Percentiles rank a stretch among this genome's conserved stretches.
Conservation (phyloP, 805 yeast genomes). For the Sugiyamaella lignohabitans region DNA sequence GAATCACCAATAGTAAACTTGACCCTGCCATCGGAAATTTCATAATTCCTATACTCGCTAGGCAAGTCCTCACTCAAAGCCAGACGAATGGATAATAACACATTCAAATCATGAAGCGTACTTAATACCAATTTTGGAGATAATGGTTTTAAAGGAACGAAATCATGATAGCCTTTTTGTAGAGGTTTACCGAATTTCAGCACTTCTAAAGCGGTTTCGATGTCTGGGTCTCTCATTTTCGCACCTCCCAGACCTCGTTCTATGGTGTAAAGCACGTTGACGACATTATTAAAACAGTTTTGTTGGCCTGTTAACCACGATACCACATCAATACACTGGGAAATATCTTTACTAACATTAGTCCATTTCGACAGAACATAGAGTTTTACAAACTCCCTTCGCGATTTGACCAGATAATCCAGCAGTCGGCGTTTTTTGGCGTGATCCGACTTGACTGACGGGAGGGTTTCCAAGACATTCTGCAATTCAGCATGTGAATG, state of each 20-base stretch:
- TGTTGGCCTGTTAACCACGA: slow-evolving; percentile 83
- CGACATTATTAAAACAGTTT: slow-evolving; percentile 53
- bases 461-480: slow-evolving; percentile 54
- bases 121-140: slow-evolving; percentile 50
- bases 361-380: slow-evolving; percentile 91
- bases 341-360: slow-evolving; percentile 60
- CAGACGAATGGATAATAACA: slow-evolving; percentile 64
- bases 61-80: slow-evolving; percentile 61
- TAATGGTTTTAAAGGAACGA: slow-evolving; percentile 44
- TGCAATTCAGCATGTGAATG: slow-evolving; percentile 59
- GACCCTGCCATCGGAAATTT: slow-evolving; percentile 70
- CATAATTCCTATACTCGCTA: slow-evolving; percentile 52
- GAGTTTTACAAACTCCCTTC: slow-evolving; percentile 78
- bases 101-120: slow-evolving; percentile 62
- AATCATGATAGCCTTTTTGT: slow-evolving; percentile 52
- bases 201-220: slow-evolving; percentile 82
- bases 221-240: slow-evolving; percentile 85
- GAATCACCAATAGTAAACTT: slow-evolving; percentile 55
- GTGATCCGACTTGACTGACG: slow-evolving; percentile 49
- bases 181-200: slow-evolving; percentile 71
- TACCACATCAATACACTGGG: slow-evolving; percentile 73
- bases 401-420: slow-evolving; percentile 57
- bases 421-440: slow-evolving; percentile 63
- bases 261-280: slow-evolving; percentile 60
- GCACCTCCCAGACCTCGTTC: slow-evolving; percentile 77